phyloP scores from a whole-genome alignment of 2,329 filamentous ascomycete species.

The Huntiella decipiens region DNA sequence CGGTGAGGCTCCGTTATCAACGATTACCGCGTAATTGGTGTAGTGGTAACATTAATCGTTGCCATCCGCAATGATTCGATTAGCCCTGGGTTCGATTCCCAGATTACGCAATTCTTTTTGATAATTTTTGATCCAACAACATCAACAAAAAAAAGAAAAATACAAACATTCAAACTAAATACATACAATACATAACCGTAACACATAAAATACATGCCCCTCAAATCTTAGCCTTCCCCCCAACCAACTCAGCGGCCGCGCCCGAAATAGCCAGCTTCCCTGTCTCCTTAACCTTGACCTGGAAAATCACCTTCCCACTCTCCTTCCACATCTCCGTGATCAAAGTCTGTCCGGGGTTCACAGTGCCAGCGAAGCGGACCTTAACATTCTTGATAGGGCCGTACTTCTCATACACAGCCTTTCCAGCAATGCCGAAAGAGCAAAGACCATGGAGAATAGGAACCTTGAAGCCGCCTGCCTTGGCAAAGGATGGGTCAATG shows the following conservation, averaged over 20 bases:
- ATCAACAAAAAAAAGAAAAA: background rate
- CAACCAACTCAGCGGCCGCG: slow-evolving; percentile 56
- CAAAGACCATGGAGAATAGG: slow-evolving; percentile 96
- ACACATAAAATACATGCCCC: background rate
- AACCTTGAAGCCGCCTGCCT: slow-evolving; percentile 82
- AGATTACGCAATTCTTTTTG: slow-evolving; percentile 1
- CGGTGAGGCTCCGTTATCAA: too few species aligned
- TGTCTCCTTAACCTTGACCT: slow-evolving; percentile 78
- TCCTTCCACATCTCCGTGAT: slow-evolving; percentile 93
- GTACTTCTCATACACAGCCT: slow-evolving; percentile 71
- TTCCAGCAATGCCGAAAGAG: slow-evolving; percentile 79
- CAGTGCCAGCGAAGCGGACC: slow-evolving; percentile 73
- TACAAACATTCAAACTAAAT: background rate
- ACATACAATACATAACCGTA: background rate
- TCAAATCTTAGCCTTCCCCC: slow-evolving; percentile 9
- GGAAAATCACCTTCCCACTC: slow-evolving; percentile 59
- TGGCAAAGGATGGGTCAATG: slow-evolving; percentile 84
- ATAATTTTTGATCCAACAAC: background rate
- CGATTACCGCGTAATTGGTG: background rate
- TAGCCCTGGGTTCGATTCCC: slow-evolving; percentile 1
- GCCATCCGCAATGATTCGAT: slow-evolving; percentile 1
- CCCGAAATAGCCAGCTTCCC: slow-evolving; percentile 74
- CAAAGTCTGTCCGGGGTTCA: slow-evolving; percentile 74
- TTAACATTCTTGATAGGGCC: slow-evolving; percentile 81
- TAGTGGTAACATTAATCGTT: slow-evolving; percentile 2